These are phyloP conservation scores for Pseudogymnoascus sp. DNA, from an alignment of 2,329 filamentous ascomycete species.

Conservation along the genomic window DNA sequence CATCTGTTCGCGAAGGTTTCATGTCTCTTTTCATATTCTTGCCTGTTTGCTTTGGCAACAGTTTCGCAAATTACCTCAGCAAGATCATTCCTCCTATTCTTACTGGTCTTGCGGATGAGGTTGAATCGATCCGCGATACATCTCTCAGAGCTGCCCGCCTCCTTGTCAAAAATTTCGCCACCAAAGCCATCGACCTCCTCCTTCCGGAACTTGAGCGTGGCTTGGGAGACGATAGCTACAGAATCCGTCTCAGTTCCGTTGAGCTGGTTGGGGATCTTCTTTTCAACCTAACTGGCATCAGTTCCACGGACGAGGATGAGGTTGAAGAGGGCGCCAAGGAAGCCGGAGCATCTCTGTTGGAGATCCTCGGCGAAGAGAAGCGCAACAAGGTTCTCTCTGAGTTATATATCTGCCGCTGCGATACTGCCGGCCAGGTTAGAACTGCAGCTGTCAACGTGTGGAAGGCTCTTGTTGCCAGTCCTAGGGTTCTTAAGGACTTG, in stretches of 20 bases:
- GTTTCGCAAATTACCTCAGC: conserved; percentile 90
- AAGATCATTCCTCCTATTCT: conserved; percentile 94
- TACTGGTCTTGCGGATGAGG: conserved; percentile 85
- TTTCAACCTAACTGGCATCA: conserved; percentile 96
- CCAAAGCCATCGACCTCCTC: conserved; percentile 85
- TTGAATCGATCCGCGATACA: conserved; percentile 96
- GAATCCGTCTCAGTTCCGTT: conserved; percentile 95
- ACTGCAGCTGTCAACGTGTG: conserved; percentile 86
- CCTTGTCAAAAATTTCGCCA: conserved; percentile 96
- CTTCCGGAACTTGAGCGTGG: conserved; percentile 92
- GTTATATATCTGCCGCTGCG: conserved; percentile 93
- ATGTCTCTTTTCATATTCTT: conserved; percentile 99
- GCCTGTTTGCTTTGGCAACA: conserved; percentile 97
- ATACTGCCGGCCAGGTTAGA: conserved; percentile 86
- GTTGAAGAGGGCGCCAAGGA: conserved; percentile 74
- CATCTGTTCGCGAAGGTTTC: conserved; percentile 91
- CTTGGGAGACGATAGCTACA: conserved; percentile 93
- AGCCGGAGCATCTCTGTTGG: conserved; percentile 84
- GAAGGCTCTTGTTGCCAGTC: conserved; percentile 92
- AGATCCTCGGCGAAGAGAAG: conserved; percentile 90
- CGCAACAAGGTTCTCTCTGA: conserved; percentile 96
- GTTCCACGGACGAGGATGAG: conserved; percentile 67
- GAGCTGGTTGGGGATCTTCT: conserved; percentile 93
- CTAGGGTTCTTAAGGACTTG: conserved; percentile 87
- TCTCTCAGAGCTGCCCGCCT: conserved; percentile 86